phyloP scores from a whole-genome alignment of 768 basidiomycete species.

The Boletus tylopilopsis region DNA sequence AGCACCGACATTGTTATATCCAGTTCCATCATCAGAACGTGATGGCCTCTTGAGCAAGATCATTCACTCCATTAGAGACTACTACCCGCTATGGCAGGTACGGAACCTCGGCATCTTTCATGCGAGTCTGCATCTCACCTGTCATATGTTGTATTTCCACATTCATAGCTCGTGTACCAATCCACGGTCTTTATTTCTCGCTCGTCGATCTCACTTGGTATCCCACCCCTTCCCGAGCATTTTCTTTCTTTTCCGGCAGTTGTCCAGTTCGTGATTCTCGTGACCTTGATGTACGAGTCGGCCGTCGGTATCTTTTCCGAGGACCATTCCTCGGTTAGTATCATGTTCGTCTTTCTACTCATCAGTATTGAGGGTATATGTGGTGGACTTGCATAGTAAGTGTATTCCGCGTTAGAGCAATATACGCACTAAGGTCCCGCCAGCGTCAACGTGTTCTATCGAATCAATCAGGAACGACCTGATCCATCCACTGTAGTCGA shows the following conservation, averaged over 20 bases:
- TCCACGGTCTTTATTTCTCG: constrained; percentile 91
- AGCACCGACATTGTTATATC: constrained; percentile 85
- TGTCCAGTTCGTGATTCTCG: constrained; percentile 62
- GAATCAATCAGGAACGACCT: constrained; percentile 69
- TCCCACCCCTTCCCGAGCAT: constrained; percentile 70
- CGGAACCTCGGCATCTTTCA: constrained; percentile 11
- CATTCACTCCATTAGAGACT: constrained; percentile 83
- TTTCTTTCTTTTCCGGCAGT: constrained; percentile 75
- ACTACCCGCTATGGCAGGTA: constrained; percentile 95
- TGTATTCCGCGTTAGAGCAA: neutral
- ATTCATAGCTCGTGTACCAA: constrained; percentile 71
- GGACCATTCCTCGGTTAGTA: constrained; percentile 42
- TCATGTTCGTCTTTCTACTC: constrained; percentile 66
- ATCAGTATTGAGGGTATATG: constrained; percentile 89
- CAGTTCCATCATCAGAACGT: constrained; percentile 62
- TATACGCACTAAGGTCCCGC: too few relatives aligned
- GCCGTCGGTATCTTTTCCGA: constrained; percentile 61
- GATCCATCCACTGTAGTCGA: constrained; percentile 45
- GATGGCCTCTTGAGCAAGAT: constrained; percentile 68
- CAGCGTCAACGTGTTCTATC: constrained; percentile 86
- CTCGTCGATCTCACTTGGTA: constrained; percentile 80
- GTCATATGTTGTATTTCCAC: neutral
- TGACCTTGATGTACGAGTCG: constrained; percentile 60
- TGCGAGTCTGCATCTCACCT: constrained; percentile 1
- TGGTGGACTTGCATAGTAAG: constrained; percentile 89